Conservation (phyloP, 2,329 filamentous ascomycete genomes). For the Diaporthe australafricana region DNA sequence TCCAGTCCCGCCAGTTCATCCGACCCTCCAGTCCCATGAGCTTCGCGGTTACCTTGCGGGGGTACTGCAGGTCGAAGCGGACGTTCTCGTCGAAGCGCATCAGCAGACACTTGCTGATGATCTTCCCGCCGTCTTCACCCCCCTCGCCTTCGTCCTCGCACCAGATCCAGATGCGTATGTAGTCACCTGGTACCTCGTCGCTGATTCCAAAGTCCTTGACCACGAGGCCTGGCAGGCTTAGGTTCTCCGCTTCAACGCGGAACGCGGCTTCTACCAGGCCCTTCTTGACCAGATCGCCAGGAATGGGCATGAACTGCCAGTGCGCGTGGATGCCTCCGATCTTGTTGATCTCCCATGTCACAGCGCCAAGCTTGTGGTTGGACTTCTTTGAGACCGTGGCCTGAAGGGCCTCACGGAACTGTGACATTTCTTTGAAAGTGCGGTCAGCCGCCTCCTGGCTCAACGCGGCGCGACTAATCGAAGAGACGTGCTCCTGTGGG, state of each 20-base stretch:
- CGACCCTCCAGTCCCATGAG: slow-evolving; percentile 82
- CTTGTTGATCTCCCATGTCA: slow-evolving; percentile 94
- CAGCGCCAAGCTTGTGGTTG: slow-evolving; percentile 75
- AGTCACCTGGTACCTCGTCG: slow-evolving; percentile 69
- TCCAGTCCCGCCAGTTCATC: slow-evolving; percentile 87
- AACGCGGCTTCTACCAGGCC: slow-evolving; percentile 90
- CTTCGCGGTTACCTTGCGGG: slow-evolving; percentile 87
- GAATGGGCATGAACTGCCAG: slow-evolving; percentile 91
- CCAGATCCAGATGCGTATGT: slow-evolving; percentile 88
- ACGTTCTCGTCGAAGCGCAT: slow-evolving; percentile 78
- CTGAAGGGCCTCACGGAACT: slow-evolving; percentile 82
- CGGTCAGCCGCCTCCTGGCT: slow-evolving; percentile 63
- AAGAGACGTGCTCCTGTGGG: slow-evolving; percentile 84
- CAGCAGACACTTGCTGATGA: slow-evolving; percentile 77
- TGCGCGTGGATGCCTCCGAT: slow-evolving; percentile 86
- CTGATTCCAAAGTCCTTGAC: slow-evolving; percentile 62
- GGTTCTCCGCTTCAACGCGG: slow-evolving; percentile 86
- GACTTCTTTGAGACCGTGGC: slow-evolving; percentile 75
- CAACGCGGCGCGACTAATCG: slow-evolving; percentile 70
- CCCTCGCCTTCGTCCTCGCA: slow-evolving; percentile 65
- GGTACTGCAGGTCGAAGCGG: slow-evolving; percentile 92
- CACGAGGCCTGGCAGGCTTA: slow-evolving; percentile 64
- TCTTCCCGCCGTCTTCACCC: slow-evolving; percentile 49
- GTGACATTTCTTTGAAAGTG: slow-evolving; percentile 84
- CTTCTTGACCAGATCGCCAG: slow-evolving; percentile 73